These are phyloP conservation scores for Stenocarpella maydis DNA, from an alignment of 2,329 filamentous ascomycete species.

Conservation along the genomic window DNA sequence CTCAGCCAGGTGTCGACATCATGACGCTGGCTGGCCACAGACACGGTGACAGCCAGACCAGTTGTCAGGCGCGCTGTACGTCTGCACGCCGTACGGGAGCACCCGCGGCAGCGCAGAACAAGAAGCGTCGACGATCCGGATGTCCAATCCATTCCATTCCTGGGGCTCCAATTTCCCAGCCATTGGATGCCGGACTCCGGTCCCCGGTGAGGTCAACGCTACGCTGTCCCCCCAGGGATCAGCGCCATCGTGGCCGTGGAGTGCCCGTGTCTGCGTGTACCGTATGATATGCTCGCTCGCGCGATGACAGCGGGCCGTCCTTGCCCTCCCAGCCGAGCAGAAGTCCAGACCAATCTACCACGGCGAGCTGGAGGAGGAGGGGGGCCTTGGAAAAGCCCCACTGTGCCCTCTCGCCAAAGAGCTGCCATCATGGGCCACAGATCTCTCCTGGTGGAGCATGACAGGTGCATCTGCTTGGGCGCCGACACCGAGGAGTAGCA, in stretches of 20 bases:
- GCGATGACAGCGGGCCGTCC: conserved; percentile 17
- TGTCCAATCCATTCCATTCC: conserved; percentile 33
- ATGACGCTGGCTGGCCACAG: conserved; percentile 12
- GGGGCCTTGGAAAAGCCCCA: background rate
- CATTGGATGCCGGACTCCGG: conserved; percentile 27
- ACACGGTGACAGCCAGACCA: conserved; percentile 1
- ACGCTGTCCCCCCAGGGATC: conserved; percentile 29
- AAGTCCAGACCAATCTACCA: background rate
- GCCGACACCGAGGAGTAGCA: conserved; percentile 32
- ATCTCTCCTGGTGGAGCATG: conserved; percentile 33
- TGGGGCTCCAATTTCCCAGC: conserved; percentile 24
- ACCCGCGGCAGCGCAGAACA: conserved; percentile 25
- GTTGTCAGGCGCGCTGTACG: conserved; percentile 18
- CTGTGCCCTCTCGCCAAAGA: conserved; percentile 18
- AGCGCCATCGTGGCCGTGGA: conserved; percentile 24
- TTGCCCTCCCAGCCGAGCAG: background rate
- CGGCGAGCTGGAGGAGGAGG: background rate
- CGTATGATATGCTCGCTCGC: conserved; percentile 8
- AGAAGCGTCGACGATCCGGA: conserved; percentile 31
- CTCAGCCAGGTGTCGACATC: conserved; percentile 15
- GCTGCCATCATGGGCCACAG: conserved; percentile 21
- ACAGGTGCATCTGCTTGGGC: conserved; percentile 34
- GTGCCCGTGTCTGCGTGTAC: conserved; percentile 19
- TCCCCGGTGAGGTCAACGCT: conserved; percentile 30
- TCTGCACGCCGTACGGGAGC: conserved; percentile 17